Percentiles rank a stretch among this genome's conserved stretches.
Evolutionary conservation across 148 eudicot genomes (phyloP).

Genomic region (Suaeda aralocaspica): DNA sequence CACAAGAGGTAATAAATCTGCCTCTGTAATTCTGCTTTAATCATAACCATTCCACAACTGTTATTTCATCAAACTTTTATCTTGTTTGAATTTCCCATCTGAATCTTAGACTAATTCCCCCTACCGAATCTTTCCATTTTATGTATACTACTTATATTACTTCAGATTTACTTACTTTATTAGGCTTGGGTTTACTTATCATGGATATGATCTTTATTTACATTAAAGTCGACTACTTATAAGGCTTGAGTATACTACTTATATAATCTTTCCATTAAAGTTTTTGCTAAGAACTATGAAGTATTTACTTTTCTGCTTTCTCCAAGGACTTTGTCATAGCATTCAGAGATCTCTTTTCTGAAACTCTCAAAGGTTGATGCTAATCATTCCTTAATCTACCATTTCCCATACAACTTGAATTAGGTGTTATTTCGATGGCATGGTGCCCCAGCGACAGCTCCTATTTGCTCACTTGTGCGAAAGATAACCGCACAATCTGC

Average conservation of each 20-base stretch:
- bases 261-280: no score
- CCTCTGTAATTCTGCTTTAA: neutral
- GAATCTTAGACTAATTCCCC: no score
- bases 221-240: no score
- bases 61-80: neutral
- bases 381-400: neutral
- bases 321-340: neutral
- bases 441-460: slow-evolving; percentile 95
- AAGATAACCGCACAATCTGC: slow-evolving; percentile 93
- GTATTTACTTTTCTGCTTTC: neutral
- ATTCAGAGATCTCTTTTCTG: neutral
- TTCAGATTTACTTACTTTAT: no score
- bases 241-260: no score
- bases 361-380: neutral
- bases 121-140: no score
- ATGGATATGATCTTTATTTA: no score
- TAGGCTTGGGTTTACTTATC: no score
- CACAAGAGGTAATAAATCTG: slow-evolving; percentile 61
- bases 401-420: slow-evolving; percentile 4
- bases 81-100: no score
- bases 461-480: slow-evolving; percentile 85
- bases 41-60: neutral
- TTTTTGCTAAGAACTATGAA: no score
- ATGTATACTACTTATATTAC: no score
- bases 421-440: slow-evolving; percentile 92